phyloP scores from a whole-genome alignment of 306 rosid species.

The Leucaena leucocephala region DNA sequence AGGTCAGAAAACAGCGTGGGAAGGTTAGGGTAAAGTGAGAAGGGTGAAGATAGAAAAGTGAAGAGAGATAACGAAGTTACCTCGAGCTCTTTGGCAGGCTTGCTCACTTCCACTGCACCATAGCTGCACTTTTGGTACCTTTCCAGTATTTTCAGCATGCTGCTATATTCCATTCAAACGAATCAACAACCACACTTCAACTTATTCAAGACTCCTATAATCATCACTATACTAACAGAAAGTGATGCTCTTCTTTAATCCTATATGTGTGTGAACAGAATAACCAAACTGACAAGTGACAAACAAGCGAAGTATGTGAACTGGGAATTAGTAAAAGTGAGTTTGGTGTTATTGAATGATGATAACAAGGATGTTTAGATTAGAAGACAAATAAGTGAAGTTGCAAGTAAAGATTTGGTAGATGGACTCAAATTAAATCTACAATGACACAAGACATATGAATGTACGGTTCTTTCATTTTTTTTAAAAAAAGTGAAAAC shows the following conservation, averaged over 20 bases:
- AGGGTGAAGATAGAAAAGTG: not conserved
- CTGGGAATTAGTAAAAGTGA: not conserved
- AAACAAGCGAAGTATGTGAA: not conserved
- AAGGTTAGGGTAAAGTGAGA: not conserved
- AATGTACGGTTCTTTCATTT: not conserved
- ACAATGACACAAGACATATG: not conserved
- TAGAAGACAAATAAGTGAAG: not conserved
- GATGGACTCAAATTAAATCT: not conserved
- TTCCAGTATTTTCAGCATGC: constrained; percentile 25
- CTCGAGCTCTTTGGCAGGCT: constrained; percentile 92
- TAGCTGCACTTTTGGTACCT: constrained; percentile 71
- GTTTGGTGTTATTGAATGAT: not conserved
- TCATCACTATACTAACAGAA: not conserved
- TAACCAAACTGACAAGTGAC: not conserved
- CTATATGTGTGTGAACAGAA: not conserved
- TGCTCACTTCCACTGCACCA: constrained; percentile 87
- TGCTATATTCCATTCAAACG: not conserved
- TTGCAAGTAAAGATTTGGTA: not conserved
- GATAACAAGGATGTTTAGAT: not conserved
- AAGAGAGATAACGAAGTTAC: constrained; percentile 37
- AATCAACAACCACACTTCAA: not conserved
- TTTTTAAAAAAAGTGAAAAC: not conserved
- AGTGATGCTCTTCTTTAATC: not conserved
- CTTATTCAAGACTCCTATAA: not conserved
- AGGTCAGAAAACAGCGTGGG: not conserved